A percentile compares a stretch with the other conserved stretches of the same genome.
Conservation (phyloP, 306 rosid genomes). For the Dryas octopetala region DNA sequence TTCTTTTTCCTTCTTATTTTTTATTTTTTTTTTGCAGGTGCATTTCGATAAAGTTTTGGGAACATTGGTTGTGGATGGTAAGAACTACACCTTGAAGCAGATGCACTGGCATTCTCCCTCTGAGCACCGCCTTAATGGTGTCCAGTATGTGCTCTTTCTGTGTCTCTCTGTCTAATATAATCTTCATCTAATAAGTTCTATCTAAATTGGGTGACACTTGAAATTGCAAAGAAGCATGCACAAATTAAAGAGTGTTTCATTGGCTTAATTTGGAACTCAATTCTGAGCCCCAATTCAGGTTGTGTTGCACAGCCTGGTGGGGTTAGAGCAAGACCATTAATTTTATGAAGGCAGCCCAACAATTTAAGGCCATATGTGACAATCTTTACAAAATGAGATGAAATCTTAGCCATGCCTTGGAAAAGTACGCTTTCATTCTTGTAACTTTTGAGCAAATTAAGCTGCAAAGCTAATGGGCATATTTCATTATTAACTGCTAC, state of each 20-base stretch:
- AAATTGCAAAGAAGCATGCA: neutral
- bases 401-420: neutral
- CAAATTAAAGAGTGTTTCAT: neutral
- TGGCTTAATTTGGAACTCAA: neutral
- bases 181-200: neutral
- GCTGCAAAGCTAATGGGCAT: neutral
- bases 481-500: neutral
- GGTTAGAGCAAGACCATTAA: neutral
- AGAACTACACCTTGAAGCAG: slow-evolving; percentile 55
- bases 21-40: slow-evolving; percentile 38
- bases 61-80: slow-evolving; percentile 48
- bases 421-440: neutral
- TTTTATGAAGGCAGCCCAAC: neutral
- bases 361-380: neutral
- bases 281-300: neutral
- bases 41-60: slow-evolving; percentile 53
- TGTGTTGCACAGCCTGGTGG: neutral
- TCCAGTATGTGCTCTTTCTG: slow-evolving; percentile 43
- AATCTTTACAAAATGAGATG: neutral
- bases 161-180: neutral
- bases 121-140: slow-evolving; percentile 63
- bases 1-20: too few relatives aligned
- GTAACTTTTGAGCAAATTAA: neutral
- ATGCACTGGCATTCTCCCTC: slow-evolving; percentile 91
- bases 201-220: neutral